Evolutionary conservation across 306 rosid genomes (phyloP), one percentile per base, ranked within the genome.

Genomic region (Lablab purpureus): DNA sequence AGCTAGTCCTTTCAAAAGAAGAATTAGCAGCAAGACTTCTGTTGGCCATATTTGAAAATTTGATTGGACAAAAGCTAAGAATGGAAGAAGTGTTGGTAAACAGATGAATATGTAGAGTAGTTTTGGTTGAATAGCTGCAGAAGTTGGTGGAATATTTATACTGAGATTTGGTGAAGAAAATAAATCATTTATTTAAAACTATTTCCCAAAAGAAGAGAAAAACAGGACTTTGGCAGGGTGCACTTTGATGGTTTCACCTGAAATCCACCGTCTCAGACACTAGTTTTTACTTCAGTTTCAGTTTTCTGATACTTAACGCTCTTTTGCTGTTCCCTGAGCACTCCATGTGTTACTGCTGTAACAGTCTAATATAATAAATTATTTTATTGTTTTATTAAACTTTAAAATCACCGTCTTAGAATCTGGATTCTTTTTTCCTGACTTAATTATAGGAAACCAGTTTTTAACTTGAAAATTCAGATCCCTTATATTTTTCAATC

Each of bases 201-300:
- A 74, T 23, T 58, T 40, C n/a, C 10, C 45, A 18, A 9, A 7
- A 37, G 30, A n/a, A 73, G 52, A 17, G 75, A 82, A 63, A 41
- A 10, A 66, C 13, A 18, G 71, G 32, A 63, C 65, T n/a, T 7
- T 23, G 21, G 54, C 27, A 32, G 52, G 71, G 55, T 34, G 43
- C 77, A 49, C 82, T 84, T 76, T 82, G 93, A 79, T 89, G 95
- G 97, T 89, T 92, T 90, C 79, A 52, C 37, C 41, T 17, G 18
- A 86, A 77, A 83, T 65, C 93, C 74, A 77, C 66, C 15, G 84
- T 73, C 89, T 15, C 23, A 59, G 87, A 45, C 88, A 36, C 41
- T 81, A 60, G 97, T 89, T 88, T 89, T 86, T 76, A 10, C 76
- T 79, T 30, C 0, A 65, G 50, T 78, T 71, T 52, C 71, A 12